phyloP scores from a whole-genome alignment of 2,329 filamentous ascomycete species.

The Rhynchosporium agropyri region DNA sequence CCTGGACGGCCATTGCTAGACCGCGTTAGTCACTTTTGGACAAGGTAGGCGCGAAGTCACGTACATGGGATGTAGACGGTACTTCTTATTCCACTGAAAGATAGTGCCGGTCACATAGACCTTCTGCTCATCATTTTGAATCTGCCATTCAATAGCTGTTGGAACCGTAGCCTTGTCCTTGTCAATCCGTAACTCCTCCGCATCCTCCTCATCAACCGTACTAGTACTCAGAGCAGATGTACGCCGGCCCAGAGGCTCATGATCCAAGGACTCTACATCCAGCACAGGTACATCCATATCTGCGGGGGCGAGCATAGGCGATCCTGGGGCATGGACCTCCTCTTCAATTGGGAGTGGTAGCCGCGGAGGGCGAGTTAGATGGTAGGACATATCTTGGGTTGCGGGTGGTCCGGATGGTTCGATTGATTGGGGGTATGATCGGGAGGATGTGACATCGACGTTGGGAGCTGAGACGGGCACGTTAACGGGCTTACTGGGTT shows the following conservation, averaged over 20 bases:
- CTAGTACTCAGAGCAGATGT: slow-evolving; percentile 63
- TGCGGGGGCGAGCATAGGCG: slow-evolving; percentile 78
- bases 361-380: slow-evolving; percentile 75
- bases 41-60: slow-evolving; percentile 21
- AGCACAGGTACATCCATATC: slow-evolving; percentile 48
- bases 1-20: slow-evolving; percentile 52
- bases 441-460: slow-evolving; percentile 34
- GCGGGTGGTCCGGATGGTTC: slow-evolving; percentile 51
- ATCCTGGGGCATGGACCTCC: slow-evolving; percentile 85
- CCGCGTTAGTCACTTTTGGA: slow-evolving; percentile 14
- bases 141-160: slow-evolving; percentile 79
- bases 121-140: slow-evolving; percentile 77
- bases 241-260: slow-evolving; percentile 50
- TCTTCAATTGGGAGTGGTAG: slow-evolving; percentile 92
- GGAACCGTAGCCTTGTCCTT: slow-evolving; percentile 79
- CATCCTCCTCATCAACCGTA: slow-evolving; percentile 78
- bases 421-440: slow-evolving; percentile 50
- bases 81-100: slow-evolving; percentile 96
- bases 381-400: slow-evolving; percentile 56
- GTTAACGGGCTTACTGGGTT: slow-evolving; percentile 60
- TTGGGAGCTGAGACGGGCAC: slow-evolving; percentile 45
- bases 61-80: slow-evolving; percentile 82
- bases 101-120: slow-evolving; percentile 97
- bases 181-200: slow-evolving; percentile 75
- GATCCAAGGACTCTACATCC: slow-evolving; percentile 51